phyloP scores from a whole-genome alignment of 2,329 filamentous ascomycete species.

The Neofusicoccum kwambonambiense region DNA sequence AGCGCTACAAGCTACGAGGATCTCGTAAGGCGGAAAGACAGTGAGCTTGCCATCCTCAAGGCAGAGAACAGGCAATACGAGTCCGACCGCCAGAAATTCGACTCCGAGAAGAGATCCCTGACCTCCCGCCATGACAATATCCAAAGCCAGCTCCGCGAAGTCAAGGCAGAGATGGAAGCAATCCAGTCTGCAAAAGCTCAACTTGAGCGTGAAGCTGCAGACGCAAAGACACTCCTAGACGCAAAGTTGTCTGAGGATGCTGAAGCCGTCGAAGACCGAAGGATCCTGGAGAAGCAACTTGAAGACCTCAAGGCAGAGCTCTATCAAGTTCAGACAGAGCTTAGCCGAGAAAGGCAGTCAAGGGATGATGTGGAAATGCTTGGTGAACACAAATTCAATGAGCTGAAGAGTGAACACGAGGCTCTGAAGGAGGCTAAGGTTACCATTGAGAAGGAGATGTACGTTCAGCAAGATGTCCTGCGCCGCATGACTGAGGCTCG shows the following conservation, averaged over 20 bases:
- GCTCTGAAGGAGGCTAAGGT: slow-evolving; percentile 91
- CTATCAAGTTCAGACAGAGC: slow-evolving; percentile 79
- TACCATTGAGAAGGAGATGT: slow-evolving; percentile 96
- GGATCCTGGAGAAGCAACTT: slow-evolving; percentile 82
- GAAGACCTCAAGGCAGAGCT: slow-evolving; percentile 83
- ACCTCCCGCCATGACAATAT: slow-evolving; percentile 76
- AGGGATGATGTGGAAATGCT: slow-evolving; percentile 90
- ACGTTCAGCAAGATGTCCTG: slow-evolving; percentile 88
- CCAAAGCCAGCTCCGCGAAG: slow-evolving; percentile 71
- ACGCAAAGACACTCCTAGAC: slow-evolving; percentile 82
- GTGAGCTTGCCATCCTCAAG: slow-evolving; percentile 81
- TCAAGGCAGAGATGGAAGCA: slow-evolving; percentile 83
- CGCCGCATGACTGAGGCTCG: slow-evolving; percentile 82
- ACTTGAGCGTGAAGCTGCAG: slow-evolving; percentile 82
- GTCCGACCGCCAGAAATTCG: slow-evolving; percentile 73
- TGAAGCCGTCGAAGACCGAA: slow-evolving; percentile 74
- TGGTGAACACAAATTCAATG: slow-evolving; percentile 80
- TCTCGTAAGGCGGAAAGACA: slow-evolving; percentile 88
- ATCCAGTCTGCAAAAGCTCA: slow-evolving; percentile 82
- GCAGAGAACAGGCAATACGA: slow-evolving; percentile 82
- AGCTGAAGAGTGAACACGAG: slow-evolving; percentile 81
- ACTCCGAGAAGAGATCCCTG: slow-evolving; percentile 73
- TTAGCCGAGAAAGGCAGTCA: slow-evolving; percentile 89
- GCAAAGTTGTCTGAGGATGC: slow-evolving; percentile 87
- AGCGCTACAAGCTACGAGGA: slow-evolving; percentile 96